Evolutionary conservation across 129 eudicot genomes (phyloP).

Genomic region (Oenanthe sinensis): DNA sequence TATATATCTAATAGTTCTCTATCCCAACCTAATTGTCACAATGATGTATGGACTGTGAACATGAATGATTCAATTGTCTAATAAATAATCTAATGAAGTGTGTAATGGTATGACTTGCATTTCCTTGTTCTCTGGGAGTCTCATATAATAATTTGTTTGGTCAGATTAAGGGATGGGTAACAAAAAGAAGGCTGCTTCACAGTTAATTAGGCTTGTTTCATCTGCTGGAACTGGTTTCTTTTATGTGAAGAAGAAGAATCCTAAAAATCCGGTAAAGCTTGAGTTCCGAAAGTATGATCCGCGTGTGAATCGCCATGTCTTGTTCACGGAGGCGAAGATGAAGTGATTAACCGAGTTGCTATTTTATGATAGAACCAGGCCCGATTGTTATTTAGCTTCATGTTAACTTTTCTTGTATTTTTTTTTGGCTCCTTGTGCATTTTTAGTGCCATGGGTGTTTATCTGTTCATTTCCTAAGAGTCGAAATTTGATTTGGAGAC

Average conservation of each 20-base stretch:
- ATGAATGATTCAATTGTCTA: neutral
- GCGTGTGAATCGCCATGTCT: constrained; percentile 84
- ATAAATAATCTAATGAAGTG: neutral
- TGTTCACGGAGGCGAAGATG: constrained; percentile 91
- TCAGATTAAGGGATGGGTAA: constrained; percentile 49
- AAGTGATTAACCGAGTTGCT: neutral
- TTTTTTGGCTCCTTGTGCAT: neutral
- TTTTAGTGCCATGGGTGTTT: too few species aligned
- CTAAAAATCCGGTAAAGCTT: constrained; percentile 67
- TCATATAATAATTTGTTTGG: neutral
- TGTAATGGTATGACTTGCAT: neutral
- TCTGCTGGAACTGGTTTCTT: constrained; percentile 99
- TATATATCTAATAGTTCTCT: too few species aligned
- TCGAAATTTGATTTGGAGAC: too few species aligned
- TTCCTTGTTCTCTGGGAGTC: neutral
- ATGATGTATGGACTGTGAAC: neutral
- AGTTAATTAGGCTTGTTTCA: constrained; percentile 68
- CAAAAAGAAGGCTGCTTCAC: constrained; percentile 75
- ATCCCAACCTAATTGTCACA: neutral
- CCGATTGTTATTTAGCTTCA: neutral
- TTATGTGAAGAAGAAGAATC: constrained; percentile 83
- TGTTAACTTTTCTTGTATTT: neutral
- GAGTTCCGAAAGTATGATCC: constrained; percentile 91
- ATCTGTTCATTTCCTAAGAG: too few species aligned
- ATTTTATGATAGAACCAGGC: neutral